Evolutionary conservation across 1,284 basidiomycete genomes (phyloP).

Genomic region (Trametes sp.): DNA sequence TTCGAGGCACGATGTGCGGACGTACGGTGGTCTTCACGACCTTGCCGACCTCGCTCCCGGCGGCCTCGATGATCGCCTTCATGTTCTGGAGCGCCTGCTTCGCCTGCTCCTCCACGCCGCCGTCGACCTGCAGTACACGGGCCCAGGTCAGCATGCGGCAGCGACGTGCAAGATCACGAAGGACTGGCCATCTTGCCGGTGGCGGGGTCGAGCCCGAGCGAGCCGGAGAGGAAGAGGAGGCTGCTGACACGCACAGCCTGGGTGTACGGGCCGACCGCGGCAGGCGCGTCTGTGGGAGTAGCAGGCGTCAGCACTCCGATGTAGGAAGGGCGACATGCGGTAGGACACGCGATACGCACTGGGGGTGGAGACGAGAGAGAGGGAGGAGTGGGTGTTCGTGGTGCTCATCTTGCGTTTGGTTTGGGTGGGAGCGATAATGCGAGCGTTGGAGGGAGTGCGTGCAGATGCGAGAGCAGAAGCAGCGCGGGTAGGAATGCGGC

Average conservation of each 20-base stretch:
- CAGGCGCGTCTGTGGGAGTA: constrained; percentile 72
- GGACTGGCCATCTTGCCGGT: constrained; percentile 72
- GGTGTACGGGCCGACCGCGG: constrained; percentile 90
- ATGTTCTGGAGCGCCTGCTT: constrained; percentile 90
- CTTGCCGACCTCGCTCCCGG: constrained; percentile 78
- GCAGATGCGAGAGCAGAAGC: neutral
- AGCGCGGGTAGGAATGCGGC: neutral
- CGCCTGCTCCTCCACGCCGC: constrained; percentile 87
- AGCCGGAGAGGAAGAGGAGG: constrained; percentile 90
- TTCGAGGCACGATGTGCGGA: constrained; percentile 13
- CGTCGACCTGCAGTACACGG: constrained; percentile 45
- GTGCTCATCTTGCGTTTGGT: constrained; percentile 46
- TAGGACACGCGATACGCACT: constrained; percentile 43
- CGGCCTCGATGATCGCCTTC: constrained; percentile 83
- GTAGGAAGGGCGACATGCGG: neutral
- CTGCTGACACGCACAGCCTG: constrained; percentile 90
- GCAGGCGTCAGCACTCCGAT: neutral
- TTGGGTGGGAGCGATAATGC: neutral
- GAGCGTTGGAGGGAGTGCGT: neutral
- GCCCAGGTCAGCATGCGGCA: neutral
- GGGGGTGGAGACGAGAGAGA: constrained; percentile 62
- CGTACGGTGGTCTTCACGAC: constrained; percentile 88
- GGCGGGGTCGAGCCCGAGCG: constrained; percentile 85
- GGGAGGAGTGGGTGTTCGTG: constrained; percentile 58
- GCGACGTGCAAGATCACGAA: neutral